phyloP scores from a whole-genome alignment of 2,329 filamentous ascomycete species.

The Paradendryphiella salina region DNA sequence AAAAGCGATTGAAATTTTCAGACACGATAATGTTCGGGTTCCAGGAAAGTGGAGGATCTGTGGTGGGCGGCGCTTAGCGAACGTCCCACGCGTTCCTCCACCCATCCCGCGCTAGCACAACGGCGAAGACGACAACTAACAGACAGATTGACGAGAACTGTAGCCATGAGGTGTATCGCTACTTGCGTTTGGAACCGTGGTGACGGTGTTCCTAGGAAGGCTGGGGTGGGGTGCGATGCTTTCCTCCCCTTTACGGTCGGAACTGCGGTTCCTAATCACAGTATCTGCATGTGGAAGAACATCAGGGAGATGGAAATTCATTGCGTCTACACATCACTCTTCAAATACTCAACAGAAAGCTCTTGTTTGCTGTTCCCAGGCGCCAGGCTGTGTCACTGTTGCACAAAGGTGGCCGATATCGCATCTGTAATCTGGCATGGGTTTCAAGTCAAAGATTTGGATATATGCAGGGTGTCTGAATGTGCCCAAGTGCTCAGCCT shows the following conservation, averaged over 20 bases:
- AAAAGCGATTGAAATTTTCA: conserved; percentile 1
- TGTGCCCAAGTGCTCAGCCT: conserved; percentile 8
- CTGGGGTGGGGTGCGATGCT: too few relatives aligned
- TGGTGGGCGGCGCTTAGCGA: conserved; percentile 20
- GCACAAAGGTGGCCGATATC: conserved; percentile 22
- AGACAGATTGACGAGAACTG: not conserved
- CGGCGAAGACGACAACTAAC: conserved; percentile 9
- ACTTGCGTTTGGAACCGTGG: not conserved
- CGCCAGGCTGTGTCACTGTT: conserved; percentile 5
- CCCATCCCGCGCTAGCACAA: conserved; percentile 19
- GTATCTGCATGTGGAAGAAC: too few relatives aligned
- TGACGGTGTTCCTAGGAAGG: not conserved
- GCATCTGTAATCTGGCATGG: conserved; percentile 11
- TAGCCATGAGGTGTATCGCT: not conserved
- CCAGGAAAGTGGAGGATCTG: not conserved
- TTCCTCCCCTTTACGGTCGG: too few relatives aligned
- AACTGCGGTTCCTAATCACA: too few relatives aligned
- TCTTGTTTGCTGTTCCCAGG: not conserved
- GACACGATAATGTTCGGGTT: conserved; percentile 5
- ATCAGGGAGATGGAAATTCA: too few relatives aligned
- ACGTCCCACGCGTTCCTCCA: conserved; percentile 30
- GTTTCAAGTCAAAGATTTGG: conserved; percentile 8
- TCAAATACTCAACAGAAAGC: not conserved
- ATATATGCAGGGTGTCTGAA: conserved; percentile 9
- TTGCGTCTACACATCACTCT: too few relatives aligned